Percentiles rank a stretch among this genome's conserved stretches.
These are phyloP conservation scores for Pholiota molesta DNA, from an alignment of 768 basidiomycete species.

Conservation along the genomic window DNA sequence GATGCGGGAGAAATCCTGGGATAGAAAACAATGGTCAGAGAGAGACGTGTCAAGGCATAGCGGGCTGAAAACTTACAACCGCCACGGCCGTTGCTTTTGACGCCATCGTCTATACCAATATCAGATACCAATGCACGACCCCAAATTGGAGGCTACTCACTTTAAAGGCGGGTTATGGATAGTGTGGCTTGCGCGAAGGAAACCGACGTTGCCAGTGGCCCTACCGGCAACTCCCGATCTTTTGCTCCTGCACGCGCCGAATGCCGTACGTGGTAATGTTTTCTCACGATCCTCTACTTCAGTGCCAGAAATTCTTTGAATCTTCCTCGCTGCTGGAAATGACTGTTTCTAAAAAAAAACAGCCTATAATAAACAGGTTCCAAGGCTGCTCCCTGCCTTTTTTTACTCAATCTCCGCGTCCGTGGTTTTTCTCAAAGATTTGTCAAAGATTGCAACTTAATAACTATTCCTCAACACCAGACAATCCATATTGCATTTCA, in stretches of 20 bases:
- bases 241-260: conserved; percentile 41
- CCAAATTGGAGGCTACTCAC: conserved; percentile 21
- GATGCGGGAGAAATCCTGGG: conserved; percentile 81
- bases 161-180: conserved; percentile 26
- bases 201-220: conserved; percentile 24
- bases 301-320: not conserved
- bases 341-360: too few relatives aligned
- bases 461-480: too few relatives aligned
- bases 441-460: too few relatives aligned
- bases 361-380: too few relatives aligned
- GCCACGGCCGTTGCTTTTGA: conserved; percentile 72
- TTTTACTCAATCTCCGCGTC: too few relatives aligned
- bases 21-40: conserved; percentile 23
- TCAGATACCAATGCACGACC: conserved; percentile 11
- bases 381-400: too few relatives aligned
- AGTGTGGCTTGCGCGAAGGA: conserved; percentile 27
- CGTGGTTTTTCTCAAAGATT: too few relatives aligned
- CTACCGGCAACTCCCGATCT: conserved; percentile 41
- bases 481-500: too few relatives aligned
- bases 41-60: conserved; percentile 24
- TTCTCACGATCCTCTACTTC: conserved; percentile 13
- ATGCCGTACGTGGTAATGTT: conserved; percentile 20
- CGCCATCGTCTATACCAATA: conserved; percentile 50
- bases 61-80: conserved; percentile 47
- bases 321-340: too few relatives aligned